These are phyloP conservation scores for Coemansia sp. DNA, from an alignment of 192 early-diverging fungal species.

Conservation along the genomic window DNA sequence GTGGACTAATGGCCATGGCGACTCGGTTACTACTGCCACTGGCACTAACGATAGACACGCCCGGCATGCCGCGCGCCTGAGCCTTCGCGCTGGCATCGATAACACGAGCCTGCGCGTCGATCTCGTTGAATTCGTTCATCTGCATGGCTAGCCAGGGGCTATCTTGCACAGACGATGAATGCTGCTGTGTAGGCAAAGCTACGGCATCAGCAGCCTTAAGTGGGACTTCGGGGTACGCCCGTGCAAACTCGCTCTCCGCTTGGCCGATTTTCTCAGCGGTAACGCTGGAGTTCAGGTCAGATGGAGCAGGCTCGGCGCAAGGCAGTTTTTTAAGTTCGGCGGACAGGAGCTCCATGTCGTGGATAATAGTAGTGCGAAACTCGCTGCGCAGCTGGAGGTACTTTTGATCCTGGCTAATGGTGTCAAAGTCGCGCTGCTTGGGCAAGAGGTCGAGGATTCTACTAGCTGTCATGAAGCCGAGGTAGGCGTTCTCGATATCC, in stretches of 20 bases:
- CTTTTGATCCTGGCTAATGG: conserved; percentile 40
- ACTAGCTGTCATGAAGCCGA: conserved; percentile 37
- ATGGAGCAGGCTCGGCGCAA: conserved; percentile 14
- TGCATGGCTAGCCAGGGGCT: conserved; percentile 15
- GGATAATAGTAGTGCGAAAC: conserved; percentile 20
- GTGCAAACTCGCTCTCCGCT: conserved; percentile 45
- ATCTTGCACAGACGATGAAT: neutral
- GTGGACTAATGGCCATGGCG: conserved; percentile 22
- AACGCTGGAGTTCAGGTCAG: neutral
- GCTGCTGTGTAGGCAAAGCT: neutral
- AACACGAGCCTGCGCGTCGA: conserved; percentile 37
- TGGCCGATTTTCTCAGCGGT: conserved; percentile 48
- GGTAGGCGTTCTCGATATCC: conserved; percentile 39
- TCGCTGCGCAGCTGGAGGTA: conserved; percentile 48
- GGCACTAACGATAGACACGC: conserved; percentile 9
- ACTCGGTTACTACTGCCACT: conserved; percentile 9
- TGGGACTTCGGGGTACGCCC: conserved; percentile 32
- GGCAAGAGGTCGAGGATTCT: conserved; percentile 55
- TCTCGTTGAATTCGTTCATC: conserved; percentile 33
- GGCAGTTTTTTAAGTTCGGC: conserved; percentile 26
- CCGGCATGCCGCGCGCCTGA: neutral
- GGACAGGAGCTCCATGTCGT: conserved; percentile 25
- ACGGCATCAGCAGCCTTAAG: neutral
- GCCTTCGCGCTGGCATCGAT: conserved; percentile 18
- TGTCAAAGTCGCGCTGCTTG: conserved; percentile 40